Evolutionary conservation across 495 filamentous ascomycete genomes (phyloP), one percentile per base, ranked within the genome.

Genomic region (Podospora appendiculata): DNA sequence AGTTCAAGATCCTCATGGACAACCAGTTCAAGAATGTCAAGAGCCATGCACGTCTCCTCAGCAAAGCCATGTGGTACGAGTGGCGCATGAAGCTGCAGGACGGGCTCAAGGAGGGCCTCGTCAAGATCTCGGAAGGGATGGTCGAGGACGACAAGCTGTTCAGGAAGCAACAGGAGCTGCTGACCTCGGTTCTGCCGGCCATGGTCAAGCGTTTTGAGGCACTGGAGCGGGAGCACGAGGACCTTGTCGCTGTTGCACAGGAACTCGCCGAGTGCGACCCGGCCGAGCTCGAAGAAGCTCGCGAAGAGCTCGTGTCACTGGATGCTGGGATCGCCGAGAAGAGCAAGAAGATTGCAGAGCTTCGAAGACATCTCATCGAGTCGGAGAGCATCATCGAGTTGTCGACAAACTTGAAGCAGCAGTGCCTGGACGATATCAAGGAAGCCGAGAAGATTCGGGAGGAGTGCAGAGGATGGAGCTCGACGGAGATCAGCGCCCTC

Each of bases 1-100:
- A 93, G 46, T 77, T 95, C 55, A 86, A 85, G 58, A 65, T 80
- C 1, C 77, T 93, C 45, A 91, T 98, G 86, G 92, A 98, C 68
- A 91, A 87, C 53, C 93, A 97, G 64, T 92, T 98, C 70, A 91
- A 92, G 65, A 95, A 95, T 55, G 85, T 94, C 61, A 96, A 96
- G 72, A 94, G 89, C 0, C 84, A 96, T 64, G 87, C 94, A 3
- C 75, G 94, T 40, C 74, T 94, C 6, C 77, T 88, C 11, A 96
- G 91, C 71, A 95, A 95, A 64, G 89, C 82, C 38, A 91, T 89
- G 67, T 98, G 94, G 94, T 97, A 98, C 63, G 85, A 90, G 62
- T 98, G 94, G 94, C 87, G 94, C 34, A 90, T 87, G 82, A 89
- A 89, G 58, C 80, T 96, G 25, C 82, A 96, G 11, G 84, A 87